Evolutionary conservation across 163 green algal genomes (phyloP).

Genomic region (Volvox carteri): DNA sequence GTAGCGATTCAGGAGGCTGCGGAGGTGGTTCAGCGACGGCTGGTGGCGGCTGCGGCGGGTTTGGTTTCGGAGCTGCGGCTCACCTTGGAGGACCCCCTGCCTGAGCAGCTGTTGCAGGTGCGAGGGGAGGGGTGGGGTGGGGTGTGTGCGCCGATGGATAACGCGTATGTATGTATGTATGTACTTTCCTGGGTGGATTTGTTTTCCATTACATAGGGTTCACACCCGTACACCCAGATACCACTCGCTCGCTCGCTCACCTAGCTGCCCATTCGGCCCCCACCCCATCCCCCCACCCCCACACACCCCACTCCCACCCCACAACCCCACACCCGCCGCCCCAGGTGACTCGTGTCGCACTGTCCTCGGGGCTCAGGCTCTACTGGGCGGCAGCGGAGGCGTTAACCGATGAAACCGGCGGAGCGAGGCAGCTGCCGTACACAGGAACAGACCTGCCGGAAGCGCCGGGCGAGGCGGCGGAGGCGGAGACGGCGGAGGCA

Average conservation of each 20-base stretch:
- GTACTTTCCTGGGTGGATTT: too few relatives aligned
- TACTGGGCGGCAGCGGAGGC: constrained; percentile 16
- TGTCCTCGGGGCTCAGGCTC: constrained; percentile 9
- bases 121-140: not conserved
- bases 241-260: too few relatives aligned
- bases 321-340: too few relatives aligned
- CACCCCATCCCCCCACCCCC: too few relatives aligned
- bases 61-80: constrained; percentile 47
- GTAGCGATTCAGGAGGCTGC: constrained; percentile 18
- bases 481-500: not conserved
- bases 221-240: too few relatives aligned
- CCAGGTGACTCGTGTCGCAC: constrained; percentile 12
- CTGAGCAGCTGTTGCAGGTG: constrained; percentile 48
- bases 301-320: too few relatives aligned
- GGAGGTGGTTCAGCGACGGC: constrained; percentile 55
- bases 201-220: too few relatives aligned
- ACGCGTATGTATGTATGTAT: too few relatives aligned
- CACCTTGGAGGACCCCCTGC: constrained; percentile 53
- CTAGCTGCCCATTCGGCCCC: too few relatives aligned
- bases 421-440: too few relatives aligned
- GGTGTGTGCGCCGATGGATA: not conserved
- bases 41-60: constrained; percentile 30
- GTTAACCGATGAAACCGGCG: not conserved
- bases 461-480: not conserved
- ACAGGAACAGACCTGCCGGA: too few relatives aligned